phyloP scores from a whole-genome alignment of 257 asterid genomes.

The Jaltomata sinuosa region DNA sequence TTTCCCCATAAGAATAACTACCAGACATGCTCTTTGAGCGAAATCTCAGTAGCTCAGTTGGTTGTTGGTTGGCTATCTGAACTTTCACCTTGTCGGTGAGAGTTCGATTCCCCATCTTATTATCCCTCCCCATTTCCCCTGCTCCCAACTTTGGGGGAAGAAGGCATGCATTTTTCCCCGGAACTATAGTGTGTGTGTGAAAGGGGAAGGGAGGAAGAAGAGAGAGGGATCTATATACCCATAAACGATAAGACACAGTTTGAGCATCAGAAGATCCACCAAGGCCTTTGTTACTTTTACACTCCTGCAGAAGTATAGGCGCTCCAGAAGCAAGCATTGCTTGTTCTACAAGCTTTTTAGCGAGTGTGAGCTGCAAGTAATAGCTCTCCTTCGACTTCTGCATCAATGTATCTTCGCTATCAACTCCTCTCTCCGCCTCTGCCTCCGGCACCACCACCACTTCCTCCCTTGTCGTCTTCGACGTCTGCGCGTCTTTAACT shows the following conservation, averaged over 20 bases:
- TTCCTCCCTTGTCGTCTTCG: slow-evolving; percentile 18
- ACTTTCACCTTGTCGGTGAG: neutral
- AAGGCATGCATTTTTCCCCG: neutral
- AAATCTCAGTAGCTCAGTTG: neutral
- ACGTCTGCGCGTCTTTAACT: slow-evolving; percentile 25
- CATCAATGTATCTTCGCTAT: slow-evolving; percentile 16
- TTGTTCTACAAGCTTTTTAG: slow-evolving; percentile 55
- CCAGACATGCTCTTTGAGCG: neutral
- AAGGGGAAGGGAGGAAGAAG: neutral
- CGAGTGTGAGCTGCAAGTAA: slow-evolving; percentile 58
- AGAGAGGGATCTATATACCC: slow-evolving; percentile 34
- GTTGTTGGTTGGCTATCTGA: neutral
- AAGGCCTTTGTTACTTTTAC: slow-evolving; percentile 17
- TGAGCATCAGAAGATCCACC: slow-evolving; percentile 51
- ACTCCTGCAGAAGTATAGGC: slow-evolving; percentile 36
- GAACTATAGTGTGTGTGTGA: neutral
- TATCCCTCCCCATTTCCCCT: neutral
- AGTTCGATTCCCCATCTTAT: neutral
- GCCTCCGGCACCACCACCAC: slow-evolving; percentile 17
- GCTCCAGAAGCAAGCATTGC: slow-evolving; percentile 49
- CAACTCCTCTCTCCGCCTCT: neutral
- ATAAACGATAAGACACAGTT: slow-evolving; percentile 64
- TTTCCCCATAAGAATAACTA: neutral
- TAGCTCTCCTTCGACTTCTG: slow-evolving; percentile 56
- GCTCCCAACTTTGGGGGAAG: neutral